Conservation (phyloP, 176 grass and related monocot species). For the Avena eriantha region DNA sequence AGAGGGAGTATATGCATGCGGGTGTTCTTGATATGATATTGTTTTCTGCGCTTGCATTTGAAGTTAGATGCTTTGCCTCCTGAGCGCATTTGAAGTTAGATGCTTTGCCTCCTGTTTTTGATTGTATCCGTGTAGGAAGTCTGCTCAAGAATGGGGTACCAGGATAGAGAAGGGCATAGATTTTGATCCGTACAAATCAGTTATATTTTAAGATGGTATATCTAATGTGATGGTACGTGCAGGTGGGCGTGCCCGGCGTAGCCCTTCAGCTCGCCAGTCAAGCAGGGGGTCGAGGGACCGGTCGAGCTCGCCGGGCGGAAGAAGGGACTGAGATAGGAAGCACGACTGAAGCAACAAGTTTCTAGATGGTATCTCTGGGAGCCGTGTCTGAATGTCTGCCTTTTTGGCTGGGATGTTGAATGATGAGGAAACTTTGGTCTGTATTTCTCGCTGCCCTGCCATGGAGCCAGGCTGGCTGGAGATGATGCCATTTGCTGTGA, state of each 20-base stretch:
- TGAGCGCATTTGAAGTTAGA: not conserved
- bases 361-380: not conserved
- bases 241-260: not conserved
- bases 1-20: no score
- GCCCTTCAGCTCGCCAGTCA: not conserved
- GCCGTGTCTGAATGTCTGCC: not conserved
- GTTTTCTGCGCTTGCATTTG: not conserved
- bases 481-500: not conserved
- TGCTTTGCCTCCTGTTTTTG: not conserved
- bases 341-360: not conserved
- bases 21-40: no score
- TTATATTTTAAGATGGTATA: not conserved
- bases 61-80: not conserved
- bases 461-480: not conserved
- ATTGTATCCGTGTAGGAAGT: not conserved
- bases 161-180: not conserved
- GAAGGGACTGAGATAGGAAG: conserved; percentile 13
- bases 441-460: not conserved
- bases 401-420: not conserved
- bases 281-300: not conserved
- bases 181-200: not conserved
- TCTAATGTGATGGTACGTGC: not conserved
- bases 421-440: not conserved
- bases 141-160: not conserved
- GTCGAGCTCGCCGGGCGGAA: not conserved